Conservation (phyloP, 257 asterid species). For the Solanum ossicruentum region DNA sequence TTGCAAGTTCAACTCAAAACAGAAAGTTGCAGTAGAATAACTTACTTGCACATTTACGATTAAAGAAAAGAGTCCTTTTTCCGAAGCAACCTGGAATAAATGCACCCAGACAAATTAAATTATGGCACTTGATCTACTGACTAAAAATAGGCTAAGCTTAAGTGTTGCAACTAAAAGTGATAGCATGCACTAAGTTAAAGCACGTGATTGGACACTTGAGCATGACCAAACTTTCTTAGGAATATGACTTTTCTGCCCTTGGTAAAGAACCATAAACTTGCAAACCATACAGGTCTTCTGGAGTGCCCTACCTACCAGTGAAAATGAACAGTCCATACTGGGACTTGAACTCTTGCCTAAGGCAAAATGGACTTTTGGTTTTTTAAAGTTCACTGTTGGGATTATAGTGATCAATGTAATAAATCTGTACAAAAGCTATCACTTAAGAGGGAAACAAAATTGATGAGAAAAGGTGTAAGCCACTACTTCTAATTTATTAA, state of each 20-base stretch:
- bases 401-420: not conserved
- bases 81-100: slow-evolving; percentile 71
- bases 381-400: not conserved
- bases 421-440: not conserved
- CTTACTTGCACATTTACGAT: slow-evolving; percentile 93
- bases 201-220: not conserved
- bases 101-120: not conserved
- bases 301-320: not conserved
- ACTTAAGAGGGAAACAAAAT: not conserved
- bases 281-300: not conserved
- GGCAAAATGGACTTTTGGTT: not conserved
- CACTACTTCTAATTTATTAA: not conserved
- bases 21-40: slow-evolving; percentile 7
- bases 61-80: slow-evolving; percentile 71
- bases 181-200: not conserved
- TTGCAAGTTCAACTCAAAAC: slow-evolving; percentile 1
- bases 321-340: not conserved
- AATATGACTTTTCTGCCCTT: not conserved
- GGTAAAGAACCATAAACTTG: not conserved
- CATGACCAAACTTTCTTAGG: not conserved
- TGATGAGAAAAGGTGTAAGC: not conserved
- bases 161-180: not conserved
- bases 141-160: not conserved
- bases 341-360: not conserved
- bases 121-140: not conserved